These are phyloP conservation scores for Cymbopogon flexuosus DNA, from an alignment of 202 grass and related monocot species.

Conservation along the genomic window DNA sequence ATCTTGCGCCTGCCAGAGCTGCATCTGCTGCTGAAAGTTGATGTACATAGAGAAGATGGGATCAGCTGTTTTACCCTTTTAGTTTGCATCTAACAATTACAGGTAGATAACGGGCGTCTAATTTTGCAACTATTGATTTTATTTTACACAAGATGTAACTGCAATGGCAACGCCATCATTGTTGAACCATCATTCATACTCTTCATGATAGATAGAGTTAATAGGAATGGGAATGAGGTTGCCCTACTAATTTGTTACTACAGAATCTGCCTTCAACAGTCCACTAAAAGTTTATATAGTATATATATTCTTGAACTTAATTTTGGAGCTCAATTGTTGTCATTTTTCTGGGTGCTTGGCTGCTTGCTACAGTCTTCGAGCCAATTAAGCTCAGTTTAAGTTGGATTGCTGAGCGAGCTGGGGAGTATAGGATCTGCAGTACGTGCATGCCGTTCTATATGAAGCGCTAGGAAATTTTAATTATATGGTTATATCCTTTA, in stretches of 20 bases:
- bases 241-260: background rate
- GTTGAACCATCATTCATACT: constrained; percentile 25
- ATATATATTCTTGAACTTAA: background rate
- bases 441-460: background rate
- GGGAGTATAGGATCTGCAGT: background rate
- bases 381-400: background rate
- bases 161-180: background rate
- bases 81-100: constrained; percentile 32
- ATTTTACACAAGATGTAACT: constrained; percentile 23
- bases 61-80: constrained; percentile 32
- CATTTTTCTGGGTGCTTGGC: background rate
- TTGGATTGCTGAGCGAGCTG: background rate
- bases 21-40: constrained; percentile 33
- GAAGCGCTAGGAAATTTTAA: background rate
- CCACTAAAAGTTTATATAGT: background rate
- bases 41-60: constrained; percentile 45
- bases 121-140: constrained; percentile 19
- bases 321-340: background rate
- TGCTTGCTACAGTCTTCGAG: background rate
- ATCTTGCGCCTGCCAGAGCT: constrained; percentile 21
- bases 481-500: background rate
- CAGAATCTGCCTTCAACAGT: background rate
- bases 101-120: constrained; percentile 20
- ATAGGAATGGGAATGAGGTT: background rate
- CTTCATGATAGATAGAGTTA: constrained; percentile 1